phyloP scores from a whole-genome alignment of 2,329 filamentous ascomycete species.

The Arthrobotrys iridis region DNA sequence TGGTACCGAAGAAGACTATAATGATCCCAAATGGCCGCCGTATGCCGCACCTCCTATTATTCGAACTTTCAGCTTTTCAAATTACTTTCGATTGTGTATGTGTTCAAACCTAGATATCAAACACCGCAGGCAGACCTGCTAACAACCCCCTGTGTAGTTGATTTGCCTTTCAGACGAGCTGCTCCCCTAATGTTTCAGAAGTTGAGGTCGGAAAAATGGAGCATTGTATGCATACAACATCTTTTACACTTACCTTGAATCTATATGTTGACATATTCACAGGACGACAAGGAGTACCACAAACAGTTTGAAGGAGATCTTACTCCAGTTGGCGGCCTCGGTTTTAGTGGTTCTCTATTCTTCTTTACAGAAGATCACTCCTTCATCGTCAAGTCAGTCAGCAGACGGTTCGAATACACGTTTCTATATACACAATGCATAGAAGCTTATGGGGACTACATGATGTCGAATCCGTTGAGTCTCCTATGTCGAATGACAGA shows the following conservation, averaged over 20 bases:
- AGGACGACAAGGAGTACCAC: slow-evolving; percentile 55
- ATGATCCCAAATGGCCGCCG: slow-evolving; percentile 38
- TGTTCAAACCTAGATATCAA: background rate
- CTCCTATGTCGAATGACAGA: slow-evolving; percentile 56
- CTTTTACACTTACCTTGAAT: background rate
- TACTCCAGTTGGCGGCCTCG: slow-evolving; percentile 54
- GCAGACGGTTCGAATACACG: slow-evolving; percentile 57
- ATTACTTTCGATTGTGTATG: slow-evolving; percentile 57
- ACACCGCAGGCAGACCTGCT: background rate
- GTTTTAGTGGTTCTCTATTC: slow-evolving; percentile 57
- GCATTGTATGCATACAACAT: slow-evolving; percentile 16
- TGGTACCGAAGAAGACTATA: slow-evolving; percentile 40
- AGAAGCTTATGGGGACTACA: slow-evolving; percentile 55
- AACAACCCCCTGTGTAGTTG: slow-evolving; percentile 24
- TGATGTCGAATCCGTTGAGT: slow-evolving; percentile 38
- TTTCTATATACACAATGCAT: slow-evolving; percentile 57
- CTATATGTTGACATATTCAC: background rate
- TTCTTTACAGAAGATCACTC: slow-evolving; percentile 56
- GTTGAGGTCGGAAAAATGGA: slow-evolving; percentile 50
- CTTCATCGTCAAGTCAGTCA: slow-evolving; percentile 57
- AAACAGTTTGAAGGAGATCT: slow-evolving; percentile 50
- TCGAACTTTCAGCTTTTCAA: slow-evolving; percentile 48
- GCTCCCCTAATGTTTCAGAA: slow-evolving; percentile 56
- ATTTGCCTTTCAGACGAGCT: slow-evolving; percentile 55
- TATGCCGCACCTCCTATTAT: slow-evolving; percentile 52